Conservation (phyloP, 805 yeast genomes). For the Yarrowia hollandica region DNA sequence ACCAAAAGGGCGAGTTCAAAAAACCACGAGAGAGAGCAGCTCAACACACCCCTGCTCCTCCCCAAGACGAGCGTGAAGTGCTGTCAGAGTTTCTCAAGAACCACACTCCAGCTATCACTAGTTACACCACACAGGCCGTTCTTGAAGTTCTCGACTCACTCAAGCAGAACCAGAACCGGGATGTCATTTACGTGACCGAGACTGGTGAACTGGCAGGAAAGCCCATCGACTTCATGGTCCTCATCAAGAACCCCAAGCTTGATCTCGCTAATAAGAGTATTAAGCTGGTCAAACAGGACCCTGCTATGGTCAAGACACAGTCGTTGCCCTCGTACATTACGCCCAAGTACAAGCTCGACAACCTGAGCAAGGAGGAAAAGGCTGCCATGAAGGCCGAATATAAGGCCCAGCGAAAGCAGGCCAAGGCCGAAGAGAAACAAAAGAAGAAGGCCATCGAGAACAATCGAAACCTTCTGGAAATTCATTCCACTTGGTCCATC, state of each 20-base stretch:
- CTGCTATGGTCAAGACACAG: slow-evolving; percentile 18
- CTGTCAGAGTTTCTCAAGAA: not conserved
- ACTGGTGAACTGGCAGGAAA: not conserved
- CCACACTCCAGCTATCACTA: not conserved
- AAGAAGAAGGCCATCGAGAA: slow-evolving; percentile 18
- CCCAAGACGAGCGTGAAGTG: not conserved
- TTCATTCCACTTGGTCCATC: slow-evolving; percentile 22
- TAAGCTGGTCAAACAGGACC: slow-evolving; percentile 11
- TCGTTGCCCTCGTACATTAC: slow-evolving; percentile 10
- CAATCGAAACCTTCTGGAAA: slow-evolving; percentile 16
- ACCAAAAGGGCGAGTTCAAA: not conserved
- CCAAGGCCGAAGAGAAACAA: slow-evolving; percentile 14
- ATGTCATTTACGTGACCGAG: slow-evolving; percentile 10
- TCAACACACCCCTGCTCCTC: not conserved
- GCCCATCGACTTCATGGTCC: not conserved
- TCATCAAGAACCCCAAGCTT: not conserved
- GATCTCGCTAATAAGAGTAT: slow-evolving; percentile 9
- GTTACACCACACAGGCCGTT: not conserved
- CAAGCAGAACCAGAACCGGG: not conserved
- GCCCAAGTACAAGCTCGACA: slow-evolving; percentile 14
- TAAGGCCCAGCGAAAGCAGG: slow-evolving; percentile 22
- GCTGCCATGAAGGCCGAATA: slow-evolving; percentile 8
- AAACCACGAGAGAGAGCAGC: not conserved
- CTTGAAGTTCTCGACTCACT: not conserved
- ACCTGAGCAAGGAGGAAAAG: slow-evolving; percentile 14